phyloP scores from a whole-genome alignment of 2,329 filamentous ascomycete genomes.

The Penicillium rolfsii region DNA sequence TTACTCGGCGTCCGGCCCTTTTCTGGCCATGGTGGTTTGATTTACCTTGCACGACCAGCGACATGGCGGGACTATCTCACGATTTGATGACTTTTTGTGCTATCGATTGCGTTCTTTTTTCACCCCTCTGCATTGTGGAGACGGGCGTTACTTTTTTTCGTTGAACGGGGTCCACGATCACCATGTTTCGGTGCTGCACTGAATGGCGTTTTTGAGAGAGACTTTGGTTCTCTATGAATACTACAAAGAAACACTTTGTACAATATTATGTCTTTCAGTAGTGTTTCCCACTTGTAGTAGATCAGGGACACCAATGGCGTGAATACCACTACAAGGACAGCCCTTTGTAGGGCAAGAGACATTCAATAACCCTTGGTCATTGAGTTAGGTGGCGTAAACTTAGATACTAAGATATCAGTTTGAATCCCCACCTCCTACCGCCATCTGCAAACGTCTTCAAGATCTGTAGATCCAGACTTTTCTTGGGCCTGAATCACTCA shows the following conservation, averaged over 20 bases:
- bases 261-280: not conserved
- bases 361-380: not conserved
- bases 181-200: slow-evolving; percentile 11
- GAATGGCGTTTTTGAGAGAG: slow-evolving; percentile 13
- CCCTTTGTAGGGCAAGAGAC: not conserved
- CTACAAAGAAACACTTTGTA: not conserved
- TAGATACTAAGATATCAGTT: not conserved
- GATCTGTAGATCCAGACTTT: not conserved
- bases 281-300: not conserved
- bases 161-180: not conserved
- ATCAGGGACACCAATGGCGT: not conserved
- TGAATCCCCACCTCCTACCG: not conserved
- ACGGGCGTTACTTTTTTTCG: slow-evolving; percentile 6
- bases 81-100: slow-evolving; percentile 20
- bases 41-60: slow-evolving; percentile 15
- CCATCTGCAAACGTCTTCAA: not conserved
- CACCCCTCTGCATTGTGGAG: slow-evolving; percentile 3
- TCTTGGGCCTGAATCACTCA: not conserved
- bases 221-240: slow-evolving; percentile 5
- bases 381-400: not conserved
- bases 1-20: not conserved
- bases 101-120: slow-evolving; percentile 1
- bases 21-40: slow-evolving; percentile 10
- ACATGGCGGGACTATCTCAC: slow-evolving; percentile 14
- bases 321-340: not conserved